phyloP scores from a whole-genome alignment of 306 rosid genomes.

The Trifolium fragiferum region DNA sequence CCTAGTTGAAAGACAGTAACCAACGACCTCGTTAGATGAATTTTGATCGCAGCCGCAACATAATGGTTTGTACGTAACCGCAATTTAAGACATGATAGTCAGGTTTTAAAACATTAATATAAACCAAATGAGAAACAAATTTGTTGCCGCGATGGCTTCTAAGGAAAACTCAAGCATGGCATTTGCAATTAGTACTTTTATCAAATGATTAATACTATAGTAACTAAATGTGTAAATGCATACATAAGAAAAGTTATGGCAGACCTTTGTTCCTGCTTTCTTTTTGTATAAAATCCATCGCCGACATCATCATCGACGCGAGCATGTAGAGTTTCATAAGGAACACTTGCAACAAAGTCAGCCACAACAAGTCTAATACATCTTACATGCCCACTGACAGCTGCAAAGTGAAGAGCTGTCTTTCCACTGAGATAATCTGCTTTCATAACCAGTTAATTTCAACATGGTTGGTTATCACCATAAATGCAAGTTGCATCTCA shows the following conservation, averaged over 20 bases:
- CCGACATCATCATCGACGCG: conserved; percentile 41
- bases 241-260: conserved; percentile 35
- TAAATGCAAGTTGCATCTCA: neutral
- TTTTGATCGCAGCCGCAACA: too few species aligned
- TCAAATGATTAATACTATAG: too few species aligned
- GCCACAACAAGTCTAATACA: conserved; percentile 88
- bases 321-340: conserved; percentile 54
- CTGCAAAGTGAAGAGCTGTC: conserved; percentile 96
- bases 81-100: neutral
- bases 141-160: too few species aligned
- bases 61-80: too few species aligned
- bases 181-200: too few species aligned
- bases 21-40: too few species aligned
- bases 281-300: conserved; percentile 54
- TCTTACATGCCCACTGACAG: conserved; percentile 85
- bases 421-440: conserved; percentile 95
- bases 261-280: conserved; percentile 70
- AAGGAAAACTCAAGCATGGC: too few species aligned
- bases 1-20: too few species aligned
- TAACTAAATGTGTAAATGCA: too few species aligned
- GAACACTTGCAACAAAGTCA: conserved; percentile 85
- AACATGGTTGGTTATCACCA: neutral
- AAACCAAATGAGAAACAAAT: too few species aligned
- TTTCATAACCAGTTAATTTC: conserved; percentile 65
- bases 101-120: too few species aligned